Evolutionary conservation across 169 alveolate genomes (phyloP).

Genomic region (Plasmodium malariae): DNA sequence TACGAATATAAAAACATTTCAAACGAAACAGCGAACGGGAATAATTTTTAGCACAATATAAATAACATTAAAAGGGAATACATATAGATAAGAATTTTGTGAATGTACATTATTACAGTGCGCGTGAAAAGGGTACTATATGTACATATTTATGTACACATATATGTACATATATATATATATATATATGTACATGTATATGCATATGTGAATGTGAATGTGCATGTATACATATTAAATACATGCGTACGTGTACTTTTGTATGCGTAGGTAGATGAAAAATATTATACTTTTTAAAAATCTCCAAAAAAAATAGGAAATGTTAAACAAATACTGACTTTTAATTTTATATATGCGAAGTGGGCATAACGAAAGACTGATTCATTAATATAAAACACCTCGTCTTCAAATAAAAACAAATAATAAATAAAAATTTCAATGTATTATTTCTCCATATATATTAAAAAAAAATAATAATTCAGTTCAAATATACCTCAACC

Average conservation of each 20-base stretch:
- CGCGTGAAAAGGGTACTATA: too few species aligned
- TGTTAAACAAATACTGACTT: conserved; percentile 9
- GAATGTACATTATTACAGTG: too few species aligned
- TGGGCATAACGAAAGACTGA: not conserved
- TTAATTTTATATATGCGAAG: conserved; percentile 18
- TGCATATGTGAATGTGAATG: not conserved
- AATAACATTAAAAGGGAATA: too few species aligned
- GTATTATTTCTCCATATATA: not conserved
- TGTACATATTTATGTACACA: too few species aligned
- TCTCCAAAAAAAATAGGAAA: not conserved
- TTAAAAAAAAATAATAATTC: not conserved
- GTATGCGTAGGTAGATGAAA: not conserved
- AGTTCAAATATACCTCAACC: too few species aligned
- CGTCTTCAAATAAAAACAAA: conserved; percentile 1
- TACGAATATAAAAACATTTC: too few species aligned
- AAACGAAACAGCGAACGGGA: too few species aligned
- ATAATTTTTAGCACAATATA: too few species aligned
- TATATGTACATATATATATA: too few species aligned
- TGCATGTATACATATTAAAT: not conserved
- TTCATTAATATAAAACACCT: not conserved
- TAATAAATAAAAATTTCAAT: conserved; percentile 9
- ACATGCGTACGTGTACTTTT: not conserved
- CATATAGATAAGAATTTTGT: too few species aligned
- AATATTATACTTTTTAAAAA: conserved; percentile 7
- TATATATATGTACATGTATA: not conserved